Evolutionary conservation across 257 asterid genomes (phyloP), one percentile per base, ranked within the genome.

Genomic region (Solanum rostratum): DNA sequence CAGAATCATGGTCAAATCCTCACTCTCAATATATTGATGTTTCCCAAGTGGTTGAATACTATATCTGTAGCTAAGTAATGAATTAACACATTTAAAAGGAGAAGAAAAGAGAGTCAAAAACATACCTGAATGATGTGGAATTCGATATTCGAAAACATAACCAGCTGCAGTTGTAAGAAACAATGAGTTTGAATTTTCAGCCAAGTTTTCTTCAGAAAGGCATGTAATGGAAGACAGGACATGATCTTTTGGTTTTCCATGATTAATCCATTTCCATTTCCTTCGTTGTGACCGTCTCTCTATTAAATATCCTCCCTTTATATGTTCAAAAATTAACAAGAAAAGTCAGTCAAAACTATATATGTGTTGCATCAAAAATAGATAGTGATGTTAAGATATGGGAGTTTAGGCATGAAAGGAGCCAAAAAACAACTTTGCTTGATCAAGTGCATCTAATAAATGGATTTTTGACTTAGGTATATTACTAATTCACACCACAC

Each of bases 241-340:
- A 88, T 94, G 94, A 80, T 90, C 91, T 52, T 86, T 85, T 33
- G 99, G 98, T 68, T 88, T 94, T 83, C 93, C 94, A 89, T 93
- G 99, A 84, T 83, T 85, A 60, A 92, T 76, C 99, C 99, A 95
- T 90, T 91, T 94, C 99, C 99, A 93, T 86, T 95, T 95, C 88
- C 95, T 89, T 41, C 86, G 93, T 60, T 90, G 91, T 74, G 91
- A 86, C 62, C 96, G 87, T 83, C 99, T 88, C 84, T 95, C 98
- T 18, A 89, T 86, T 91, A 95, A 89, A 87, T 85, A 89, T 57
- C 98, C 98, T 29, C 84, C 92, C 97, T 94, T 81, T 62, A 79
- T 33, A 52, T 60, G 49, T 45, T 53, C 33, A 80, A 37, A 79
- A 3, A 59, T 70, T 76, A 9, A 78, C 13, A 27, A 68, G 63